These are phyloP conservation scores for Fraxinus sp. DNA, from an alignment of 305 asterid species.

Conservation along the genomic window DNA sequence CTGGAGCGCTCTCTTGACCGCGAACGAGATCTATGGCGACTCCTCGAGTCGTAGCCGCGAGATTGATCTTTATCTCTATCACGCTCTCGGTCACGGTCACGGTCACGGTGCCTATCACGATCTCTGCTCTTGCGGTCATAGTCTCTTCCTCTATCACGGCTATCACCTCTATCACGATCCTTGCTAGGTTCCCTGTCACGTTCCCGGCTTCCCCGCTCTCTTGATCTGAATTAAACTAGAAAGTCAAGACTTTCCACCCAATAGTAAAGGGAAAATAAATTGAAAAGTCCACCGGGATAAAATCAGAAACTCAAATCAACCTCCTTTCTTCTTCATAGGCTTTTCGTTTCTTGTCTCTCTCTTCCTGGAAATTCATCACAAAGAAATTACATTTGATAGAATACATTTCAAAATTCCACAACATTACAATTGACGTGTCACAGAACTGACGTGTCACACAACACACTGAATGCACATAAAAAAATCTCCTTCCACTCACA, in stretches of 20 bases:
- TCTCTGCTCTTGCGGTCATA: slow-evolving; percentile 66
- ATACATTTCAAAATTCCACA: slow-evolving; percentile 14
- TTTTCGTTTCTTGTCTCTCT: slow-evolving; percentile 61
- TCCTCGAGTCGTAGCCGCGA: slow-evolving; percentile 62
- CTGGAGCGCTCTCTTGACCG: slow-evolving; percentile 70
- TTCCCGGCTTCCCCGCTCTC: slow-evolving; percentile 61
- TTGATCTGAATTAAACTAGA: slow-evolving; percentile 44
- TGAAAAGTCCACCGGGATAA: neutral
- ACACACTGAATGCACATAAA: neutral
- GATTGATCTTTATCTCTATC: slow-evolving; percentile 58
- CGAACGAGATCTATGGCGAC: slow-evolving; percentile 73
- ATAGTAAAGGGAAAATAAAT: neutral
- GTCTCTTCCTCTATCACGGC: slow-evolving; percentile 58
- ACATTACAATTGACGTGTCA: neutral
- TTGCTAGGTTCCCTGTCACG: slow-evolving; percentile 57
- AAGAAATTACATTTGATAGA: slow-evolving; percentile 30
- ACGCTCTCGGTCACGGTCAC: slow-evolving; percentile 33
- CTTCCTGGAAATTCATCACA: slow-evolving; percentile 59
- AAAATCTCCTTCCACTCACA: slow-evolving; percentile 12
- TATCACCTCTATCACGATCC: slow-evolving; percentile 55
- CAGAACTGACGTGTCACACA: no score
- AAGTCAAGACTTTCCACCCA: slow-evolving; percentile 8
- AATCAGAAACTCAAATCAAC: slow-evolving; percentile 31
- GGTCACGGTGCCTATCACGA: slow-evolving; percentile 53
- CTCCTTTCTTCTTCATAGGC: slow-evolving; percentile 71